phyloP scores from a whole-genome alignment of 2,329 filamentous ascomycete species.

The Paraconiothyrium sp. region DNA sequence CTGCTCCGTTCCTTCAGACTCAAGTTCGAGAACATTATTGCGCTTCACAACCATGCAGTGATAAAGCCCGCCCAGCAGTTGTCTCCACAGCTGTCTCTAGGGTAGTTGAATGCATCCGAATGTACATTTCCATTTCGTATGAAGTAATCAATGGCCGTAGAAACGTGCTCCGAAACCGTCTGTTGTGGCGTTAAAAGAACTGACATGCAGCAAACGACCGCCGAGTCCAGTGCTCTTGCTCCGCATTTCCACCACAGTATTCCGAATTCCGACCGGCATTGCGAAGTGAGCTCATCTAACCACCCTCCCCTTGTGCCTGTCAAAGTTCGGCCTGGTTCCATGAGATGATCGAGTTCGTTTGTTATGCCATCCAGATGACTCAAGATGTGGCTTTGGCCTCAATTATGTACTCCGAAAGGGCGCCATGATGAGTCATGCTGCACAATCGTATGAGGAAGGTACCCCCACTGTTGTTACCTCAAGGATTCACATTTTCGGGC shows the following conservation, averaged over 20 bases:
- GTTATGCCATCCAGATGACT: background rate
- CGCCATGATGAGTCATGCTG: conserved; percentile 1
- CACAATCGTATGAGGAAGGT: background rate
- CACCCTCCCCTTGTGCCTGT: background rate
- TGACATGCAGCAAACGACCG: background rate
- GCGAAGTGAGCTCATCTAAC: conserved; percentile 5
- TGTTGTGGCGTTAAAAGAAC: background rate
- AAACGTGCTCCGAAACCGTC: background rate
- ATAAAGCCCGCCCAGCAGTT: background rate
- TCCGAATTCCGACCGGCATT: conserved; percentile 16
- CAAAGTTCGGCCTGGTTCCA: background rate
- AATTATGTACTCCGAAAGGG: background rate
- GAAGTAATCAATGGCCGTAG: too few species aligned
- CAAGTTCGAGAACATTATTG: background rate
- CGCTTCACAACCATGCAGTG: background rate
- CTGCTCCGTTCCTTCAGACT: too few species aligned
- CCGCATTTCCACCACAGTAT: background rate
- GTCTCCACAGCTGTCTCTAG: background rate
- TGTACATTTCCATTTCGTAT: too few species aligned
- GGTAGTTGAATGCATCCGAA: background rate
- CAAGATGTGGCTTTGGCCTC: background rate
- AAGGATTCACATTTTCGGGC: background rate
- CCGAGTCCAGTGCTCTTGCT: background rate
- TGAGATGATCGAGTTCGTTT: background rate
- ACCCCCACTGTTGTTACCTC: background rate